Percentiles rank a stretch among this genome's conserved stretches.
These are phyloP conservation scores for Vachellia pachyceras DNA, from an alignment of 306 rosid species.

Conservation along the genomic window DNA sequence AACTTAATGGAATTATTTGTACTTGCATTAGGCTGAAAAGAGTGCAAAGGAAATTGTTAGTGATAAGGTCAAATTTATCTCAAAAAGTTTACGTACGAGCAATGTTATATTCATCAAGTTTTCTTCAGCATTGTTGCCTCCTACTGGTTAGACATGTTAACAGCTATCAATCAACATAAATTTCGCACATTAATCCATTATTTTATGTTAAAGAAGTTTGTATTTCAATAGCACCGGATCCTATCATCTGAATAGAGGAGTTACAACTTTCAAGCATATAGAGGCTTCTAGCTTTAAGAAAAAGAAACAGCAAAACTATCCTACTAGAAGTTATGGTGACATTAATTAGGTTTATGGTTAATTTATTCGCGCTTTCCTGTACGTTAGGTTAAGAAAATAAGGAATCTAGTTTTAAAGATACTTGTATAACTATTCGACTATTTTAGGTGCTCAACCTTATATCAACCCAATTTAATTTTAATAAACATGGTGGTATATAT, in stretches of 20 bases:
- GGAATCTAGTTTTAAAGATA: not conserved
- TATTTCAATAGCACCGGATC: not conserved
- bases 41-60: too few species aligned
- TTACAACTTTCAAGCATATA: not conserved
- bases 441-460: not conserved
- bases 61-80: too few species aligned
- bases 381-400: not conserved
- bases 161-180: too few species aligned
- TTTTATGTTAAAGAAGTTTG: not conserved
- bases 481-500: not conserved
- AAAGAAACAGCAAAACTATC: not conserved
- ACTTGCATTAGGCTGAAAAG: not conserved
- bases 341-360: not conserved
- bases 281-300: not conserved
- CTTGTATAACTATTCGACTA: not conserved
- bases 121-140: slow-evolving; percentile 4
- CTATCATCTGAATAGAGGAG: slow-evolving; percentile 13
- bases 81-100: too few species aligned
- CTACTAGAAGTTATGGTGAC: not conserved
- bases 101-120: too few species aligned
- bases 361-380: not conserved
- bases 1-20: not conserved
- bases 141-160: too few species aligned
- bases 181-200: too few species aligned
- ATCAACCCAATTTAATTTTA: not conserved